Conservation (phyloP, 2,329 filamentous ascomycete species). For the Cyphellophora attinorum region DNA sequence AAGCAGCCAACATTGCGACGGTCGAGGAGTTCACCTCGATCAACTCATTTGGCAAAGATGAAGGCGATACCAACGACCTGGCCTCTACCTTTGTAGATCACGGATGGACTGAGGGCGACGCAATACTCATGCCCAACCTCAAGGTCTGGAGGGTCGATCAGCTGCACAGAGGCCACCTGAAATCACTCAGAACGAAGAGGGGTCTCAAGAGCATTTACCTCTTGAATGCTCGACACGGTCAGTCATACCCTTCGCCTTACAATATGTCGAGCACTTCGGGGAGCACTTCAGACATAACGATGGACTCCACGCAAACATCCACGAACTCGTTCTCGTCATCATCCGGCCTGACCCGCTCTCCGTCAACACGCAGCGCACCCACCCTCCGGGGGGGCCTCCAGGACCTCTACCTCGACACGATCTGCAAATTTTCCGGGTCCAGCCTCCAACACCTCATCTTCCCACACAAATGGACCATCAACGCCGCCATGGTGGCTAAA, state of each 20-base stretch:
- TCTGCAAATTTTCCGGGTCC: slow-evolving; percentile 41
- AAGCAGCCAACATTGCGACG: slow-evolving; percentile 30
- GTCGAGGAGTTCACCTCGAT: slow-evolving; percentile 45
- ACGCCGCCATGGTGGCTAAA: slow-evolving; percentile 36
- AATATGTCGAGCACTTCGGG: slow-evolving; percentile 3
- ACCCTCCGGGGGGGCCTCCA: slow-evolving; percentile 25
- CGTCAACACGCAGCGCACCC: slow-evolving; percentile 13
- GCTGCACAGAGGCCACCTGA: slow-evolving; percentile 33
- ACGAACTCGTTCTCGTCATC: slow-evolving; percentile 16
- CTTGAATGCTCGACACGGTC: slow-evolving; percentile 27
- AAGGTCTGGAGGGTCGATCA: slow-evolving; percentile 33
- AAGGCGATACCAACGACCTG: slow-evolving; percentile 25
- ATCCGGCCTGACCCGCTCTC: slow-evolving; percentile 18
- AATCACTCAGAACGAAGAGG: slow-evolving; percentile 31
- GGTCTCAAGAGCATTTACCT: slow-evolving; percentile 44
- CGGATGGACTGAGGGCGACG: slow-evolving; percentile 35
- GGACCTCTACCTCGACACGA: slow-evolving; percentile 40
- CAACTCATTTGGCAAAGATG: slow-evolving; percentile 40
- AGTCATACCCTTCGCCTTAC: slow-evolving; percentile 1
- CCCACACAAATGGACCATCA: slow-evolving; percentile 45
- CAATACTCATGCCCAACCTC: slow-evolving; percentile 17
- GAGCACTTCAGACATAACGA: slow-evolving; percentile 5
- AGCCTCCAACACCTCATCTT: slow-evolving; percentile 49
- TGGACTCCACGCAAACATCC: slow-evolving; percentile 5
- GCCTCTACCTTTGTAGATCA: slow-evolving; percentile 45